phyloP scores from a whole-genome alignment of 164 flowering plant genomes.

The Euptelea pleiosperma region DNA sequence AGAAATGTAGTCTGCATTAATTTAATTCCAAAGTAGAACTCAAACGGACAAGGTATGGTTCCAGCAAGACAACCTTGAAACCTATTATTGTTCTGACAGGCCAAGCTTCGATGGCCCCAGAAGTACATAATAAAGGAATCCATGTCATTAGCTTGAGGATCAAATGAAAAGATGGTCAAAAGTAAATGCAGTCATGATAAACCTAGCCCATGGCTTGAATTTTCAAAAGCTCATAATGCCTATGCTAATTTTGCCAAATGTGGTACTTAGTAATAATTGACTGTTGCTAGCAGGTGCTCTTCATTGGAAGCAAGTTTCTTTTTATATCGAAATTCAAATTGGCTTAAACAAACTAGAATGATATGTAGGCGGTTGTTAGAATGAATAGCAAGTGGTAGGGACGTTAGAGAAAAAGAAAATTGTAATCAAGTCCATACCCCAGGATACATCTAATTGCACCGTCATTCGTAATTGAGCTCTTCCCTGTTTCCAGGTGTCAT shows the following conservation, averaged over 20 bases:
- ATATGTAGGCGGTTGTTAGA: constrained; percentile 70
- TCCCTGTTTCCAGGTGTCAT: constrained; percentile 51
- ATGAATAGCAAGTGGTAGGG: constrained; percentile 86
- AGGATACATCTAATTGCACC: constrained; percentile 1
- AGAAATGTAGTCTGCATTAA: too few relatives aligned
- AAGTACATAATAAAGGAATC: too few relatives aligned
- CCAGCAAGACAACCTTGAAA: not conserved
- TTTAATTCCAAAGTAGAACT: too few relatives aligned
- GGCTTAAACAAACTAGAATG: constrained; percentile 18
- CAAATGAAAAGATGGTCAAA: too few relatives aligned
- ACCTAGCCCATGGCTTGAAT: too few relatives aligned
- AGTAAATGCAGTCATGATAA: too few relatives aligned
- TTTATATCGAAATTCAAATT: constrained; percentile 61
- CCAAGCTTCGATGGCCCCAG: too few relatives aligned
- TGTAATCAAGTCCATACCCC: constrained; percentile 40
- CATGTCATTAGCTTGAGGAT: too few relatives aligned
- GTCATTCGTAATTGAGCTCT: constrained; percentile 2
- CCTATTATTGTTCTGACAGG: too few relatives aligned
- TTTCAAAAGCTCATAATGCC: not conserved
- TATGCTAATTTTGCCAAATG: not conserved
- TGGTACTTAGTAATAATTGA: not conserved
- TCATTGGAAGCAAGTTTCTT: constrained; percentile 83
- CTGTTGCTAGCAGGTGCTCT: constrained; percentile 56
- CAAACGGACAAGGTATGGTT: too few relatives aligned
- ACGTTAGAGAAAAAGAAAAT: constrained; percentile 81